Evolutionary conservation across 331 rosid species (phyloP).

Genomic region (Rhamnella rubrinervis): DNA sequence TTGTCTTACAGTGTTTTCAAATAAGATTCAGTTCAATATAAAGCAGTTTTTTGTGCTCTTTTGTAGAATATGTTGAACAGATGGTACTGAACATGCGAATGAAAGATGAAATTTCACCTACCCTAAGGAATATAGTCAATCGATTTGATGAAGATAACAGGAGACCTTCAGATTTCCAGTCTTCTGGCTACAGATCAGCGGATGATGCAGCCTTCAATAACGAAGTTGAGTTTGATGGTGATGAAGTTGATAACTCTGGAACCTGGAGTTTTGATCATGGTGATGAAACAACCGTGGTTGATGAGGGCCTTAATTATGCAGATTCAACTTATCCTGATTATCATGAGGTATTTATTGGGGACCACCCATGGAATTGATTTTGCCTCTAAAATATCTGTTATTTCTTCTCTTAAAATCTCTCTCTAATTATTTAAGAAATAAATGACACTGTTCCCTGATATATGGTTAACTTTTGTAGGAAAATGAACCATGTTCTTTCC

Average conservation of each 20-base stretch:
- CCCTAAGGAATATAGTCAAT: conserved; percentile 62
- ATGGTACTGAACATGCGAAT: conserved; percentile 59
- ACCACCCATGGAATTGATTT: conserved; percentile 3
- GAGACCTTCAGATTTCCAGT: conserved; percentile 60
- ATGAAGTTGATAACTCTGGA: conserved; percentile 41
- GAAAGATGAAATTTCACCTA: conserved; percentile 90
- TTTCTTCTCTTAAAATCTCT: conserved; percentile 2
- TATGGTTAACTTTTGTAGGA: conserved; percentile 47
- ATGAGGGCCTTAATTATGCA: conserved; percentile 49
- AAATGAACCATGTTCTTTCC: conserved; percentile 46
- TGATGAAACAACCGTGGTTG: conserved; percentile 49
- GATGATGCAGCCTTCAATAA: conserved; percentile 39
- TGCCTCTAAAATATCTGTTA: conserved; percentile 6
- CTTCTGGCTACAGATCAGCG: conserved; percentile 32
- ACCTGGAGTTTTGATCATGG: conserved; percentile 59
- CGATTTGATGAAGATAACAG: conserved; percentile 71
- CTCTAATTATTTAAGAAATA: conserved; percentile 11
- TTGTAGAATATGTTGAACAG: conserved; percentile 70
- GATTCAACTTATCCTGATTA: conserved; percentile 60
- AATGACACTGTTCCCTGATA: conserved; percentile 17
- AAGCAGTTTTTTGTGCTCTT: conserved; percentile 11
- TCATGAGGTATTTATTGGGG: conserved; percentile 53
- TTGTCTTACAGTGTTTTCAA: conserved; percentile 9
- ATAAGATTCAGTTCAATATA: conserved; percentile 17
- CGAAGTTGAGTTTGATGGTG: conserved; percentile 53